Percentiles rank a stretch among this genome's conserved stretches.
These are phyloP conservation scores for Cyamopsis tetragonoloba DNA, from an alignment of 306 rosid species.

Conservation along the genomic window DNA sequence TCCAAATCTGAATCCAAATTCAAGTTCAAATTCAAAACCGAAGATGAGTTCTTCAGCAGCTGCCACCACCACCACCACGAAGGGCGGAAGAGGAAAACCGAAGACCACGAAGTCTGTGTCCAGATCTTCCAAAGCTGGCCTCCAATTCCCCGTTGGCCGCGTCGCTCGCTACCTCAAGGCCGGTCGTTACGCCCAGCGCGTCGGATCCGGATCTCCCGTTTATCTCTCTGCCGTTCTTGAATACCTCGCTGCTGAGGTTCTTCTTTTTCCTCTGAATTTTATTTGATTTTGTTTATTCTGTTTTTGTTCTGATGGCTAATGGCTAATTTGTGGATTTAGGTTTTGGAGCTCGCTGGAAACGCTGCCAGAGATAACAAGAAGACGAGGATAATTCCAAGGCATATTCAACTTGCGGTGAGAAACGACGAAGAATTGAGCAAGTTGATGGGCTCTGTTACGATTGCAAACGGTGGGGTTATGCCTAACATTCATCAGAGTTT, in stretches of 20 bases:
- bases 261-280: accelerated
- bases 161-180: conserved; percentile 67
- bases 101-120: conserved; percentile 56
- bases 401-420: conserved; percentile 77
- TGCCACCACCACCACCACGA: neutral
- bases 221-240: conserved; percentile 89
- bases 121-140: conserved; percentile 73
- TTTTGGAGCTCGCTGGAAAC: conserved; percentile 58
- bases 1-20: neutral
- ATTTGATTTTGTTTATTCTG: neutral
- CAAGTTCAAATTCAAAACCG: neutral
- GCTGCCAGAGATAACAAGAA: conserved; percentile 79
- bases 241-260: conserved; percentile 83
- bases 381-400: conserved; percentile 60
- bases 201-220: conserved; percentile 77
- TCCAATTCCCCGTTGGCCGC: conserved; percentile 90
- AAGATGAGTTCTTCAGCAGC: conserved; percentile 37
- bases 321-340: conserved; percentile 24
- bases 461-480: conserved; percentile 57
- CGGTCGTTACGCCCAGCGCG: conserved; percentile 72
- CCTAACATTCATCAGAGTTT: conserved; percentile 58
- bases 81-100: conserved; percentile 65
- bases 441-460: conserved; percentile 64
- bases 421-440: conserved; percentile 76
- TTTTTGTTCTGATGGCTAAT: neutral